Base-by-base conservation (phyloP, 768 basidiomycete species). In the Butyriboletus loyo region DNA sequence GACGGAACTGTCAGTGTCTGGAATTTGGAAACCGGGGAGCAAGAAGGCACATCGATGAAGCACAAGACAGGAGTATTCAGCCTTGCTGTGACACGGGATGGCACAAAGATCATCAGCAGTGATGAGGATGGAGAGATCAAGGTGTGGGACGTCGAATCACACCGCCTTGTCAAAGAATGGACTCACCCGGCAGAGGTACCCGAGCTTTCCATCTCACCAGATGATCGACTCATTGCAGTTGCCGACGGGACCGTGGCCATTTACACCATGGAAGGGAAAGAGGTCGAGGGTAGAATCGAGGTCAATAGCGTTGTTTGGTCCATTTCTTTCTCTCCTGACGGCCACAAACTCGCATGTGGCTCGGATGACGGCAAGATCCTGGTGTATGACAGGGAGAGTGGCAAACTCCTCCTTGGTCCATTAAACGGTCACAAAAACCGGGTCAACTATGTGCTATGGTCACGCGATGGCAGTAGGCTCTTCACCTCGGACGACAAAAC, bases 401-500 rank as follows among this genome's bases (percentile, higher is more conserved):
- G 39, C 2, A 11, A 1, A 6, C 41, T 41, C 21, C 6, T 35
- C 52, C 31, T 50, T 17, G 37, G 19, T 11, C 39, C 42, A 3
- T 15, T 35, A 4, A 8, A n/a, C 2, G 37, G 41, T 24, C 52
- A 45, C 27, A 14, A 7, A 1, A 2, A 11, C 1, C 0, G 0
- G 3, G 37, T 49, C 25, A 3, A 1, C 2, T 22, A 19, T 32
- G 17, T 61, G 5, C n/a, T 46, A 4, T 62, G 61, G 60, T 55
- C 61, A 9, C 34, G 1, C 5, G 57, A 56, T 25, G 60, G 60
- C 6, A 47, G 19, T 24, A 48, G 10, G 6, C 24, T 63, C n/a
- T 59, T 50, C 38, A 54, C 7, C 1, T 49, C 42, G 0, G 0
- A 4, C 7, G 25, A 49, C 27, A 8, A 46, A 15, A 40, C 46